phyloP scores from a whole-genome alignment of 1,139 yeast species.

The Kodamaea sp. region DNA sequence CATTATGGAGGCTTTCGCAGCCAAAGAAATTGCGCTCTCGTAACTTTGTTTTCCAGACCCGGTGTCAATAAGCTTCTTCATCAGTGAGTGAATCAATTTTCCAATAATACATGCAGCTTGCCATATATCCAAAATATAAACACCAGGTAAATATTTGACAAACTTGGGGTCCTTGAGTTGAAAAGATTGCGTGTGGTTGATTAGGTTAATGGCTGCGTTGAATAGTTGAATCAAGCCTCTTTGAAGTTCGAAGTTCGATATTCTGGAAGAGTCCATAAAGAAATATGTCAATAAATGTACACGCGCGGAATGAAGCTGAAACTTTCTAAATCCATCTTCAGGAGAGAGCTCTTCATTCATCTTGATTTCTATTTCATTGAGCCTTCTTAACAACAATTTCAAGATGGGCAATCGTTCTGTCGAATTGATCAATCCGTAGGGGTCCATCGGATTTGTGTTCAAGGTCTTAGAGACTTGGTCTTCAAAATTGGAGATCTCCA shows the following conservation, averaged over 20 bases:
- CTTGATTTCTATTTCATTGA: conserved; percentile 71
- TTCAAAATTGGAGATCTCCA: conserved; percentile 81
- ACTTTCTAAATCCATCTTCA: conserved; percentile 65
- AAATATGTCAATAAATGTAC: conserved; percentile 80
- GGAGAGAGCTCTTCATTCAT: conserved; percentile 28
- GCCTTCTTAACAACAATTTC: conserved; percentile 65
- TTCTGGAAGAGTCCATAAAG: conserved; percentile 64
- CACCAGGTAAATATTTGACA: conserved; percentile 80
- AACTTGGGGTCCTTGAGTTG: conserved; percentile 61
- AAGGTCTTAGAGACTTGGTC: conserved; percentile 80
- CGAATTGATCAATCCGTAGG: conserved; percentile 64
- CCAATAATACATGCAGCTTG: conserved; percentile 87
- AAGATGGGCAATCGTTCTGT: conserved; percentile 73
- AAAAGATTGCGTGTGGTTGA: conserved; percentile 66
- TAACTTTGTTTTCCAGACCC: conserved; percentile 74
- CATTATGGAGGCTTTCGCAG: conserved; percentile 78
- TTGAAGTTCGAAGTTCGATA: conserved; percentile 63
- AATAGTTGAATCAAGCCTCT: conserved; percentile 76
- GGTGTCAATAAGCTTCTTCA: conserved; percentile 65
- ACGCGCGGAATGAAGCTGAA: conserved; percentile 70
- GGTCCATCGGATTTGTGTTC: conserved; percentile 70
- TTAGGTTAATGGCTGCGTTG: conserved; percentile 72
- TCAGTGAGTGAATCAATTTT: conserved; percentile 72
- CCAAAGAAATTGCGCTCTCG: conserved; percentile 65
- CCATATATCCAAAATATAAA: conserved; percentile 80